Conservation (phyloP, 2,329 filamentous ascomycete species). For the Sporothrix globosa region DNA sequence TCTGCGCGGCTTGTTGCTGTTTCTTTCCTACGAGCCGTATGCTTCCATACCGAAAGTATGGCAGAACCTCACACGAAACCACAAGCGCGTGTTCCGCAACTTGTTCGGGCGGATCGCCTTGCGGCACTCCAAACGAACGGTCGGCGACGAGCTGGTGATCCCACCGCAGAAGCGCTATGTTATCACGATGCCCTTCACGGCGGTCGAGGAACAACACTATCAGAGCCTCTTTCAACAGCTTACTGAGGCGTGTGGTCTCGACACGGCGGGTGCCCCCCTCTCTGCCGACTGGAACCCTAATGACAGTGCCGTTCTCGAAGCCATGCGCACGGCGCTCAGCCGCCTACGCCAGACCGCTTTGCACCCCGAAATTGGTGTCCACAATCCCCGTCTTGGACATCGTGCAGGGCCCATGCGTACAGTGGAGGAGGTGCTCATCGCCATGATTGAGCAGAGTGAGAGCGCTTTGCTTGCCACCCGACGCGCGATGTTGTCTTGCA, state of each 20-base stretch:
- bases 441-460: slow-evolving; percentile 89
- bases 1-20: slow-evolving; percentile 77
- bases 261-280: slow-evolving; percentile 64
- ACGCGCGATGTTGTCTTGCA: slow-evolving; percentile 64
- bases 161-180: slow-evolving; percentile 84
- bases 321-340: slow-evolving; percentile 79
- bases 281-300: slow-evolving; percentile 66
- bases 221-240: slow-evolving; percentile 74
- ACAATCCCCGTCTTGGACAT: slow-evolving; percentile 66
- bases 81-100: slow-evolving; percentile 66
- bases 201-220: slow-evolving; percentile 91
- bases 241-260: slow-evolving; percentile 69
- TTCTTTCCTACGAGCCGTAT: slow-evolving; percentile 79
- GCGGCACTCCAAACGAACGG: slow-evolving; percentile 80
- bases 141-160: slow-evolving; percentile 76
- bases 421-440: slow-evolving; percentile 81
- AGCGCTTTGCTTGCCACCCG: slow-evolving; percentile 67
- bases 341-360: slow-evolving; percentile 53
- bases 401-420: slow-evolving; percentile 72
- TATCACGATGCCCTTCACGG: slow-evolving; percentile 86
- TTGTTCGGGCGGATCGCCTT: slow-evolving; percentile 75
- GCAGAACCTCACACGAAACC: slow-evolving; percentile 63
- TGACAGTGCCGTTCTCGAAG: slow-evolving; percentile 59
- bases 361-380: slow-evolving; percentile 77
- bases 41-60: slow-evolving; percentile 67